A percentile compares a stretch with the other conserved stretches of the same genome.
phyloP scores from a whole-genome alignment of 2,329 filamentous ascomycete species.

The Cladosporium sp. region DNA sequence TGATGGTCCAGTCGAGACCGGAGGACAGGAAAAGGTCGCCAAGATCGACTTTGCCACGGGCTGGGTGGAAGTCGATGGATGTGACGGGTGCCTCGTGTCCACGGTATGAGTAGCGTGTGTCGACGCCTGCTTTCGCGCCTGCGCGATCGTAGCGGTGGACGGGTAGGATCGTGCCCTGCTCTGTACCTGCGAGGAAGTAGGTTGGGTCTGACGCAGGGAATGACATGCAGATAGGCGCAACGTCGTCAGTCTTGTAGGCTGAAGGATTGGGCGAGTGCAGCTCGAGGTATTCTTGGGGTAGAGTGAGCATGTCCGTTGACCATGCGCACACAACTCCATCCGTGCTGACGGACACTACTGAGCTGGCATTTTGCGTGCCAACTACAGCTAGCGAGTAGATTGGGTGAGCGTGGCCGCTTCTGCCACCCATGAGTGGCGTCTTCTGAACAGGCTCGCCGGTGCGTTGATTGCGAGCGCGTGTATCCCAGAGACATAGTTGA shows the following conservation, averaged over 20 bases:
- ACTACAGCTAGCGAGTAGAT: constrained; percentile 95
- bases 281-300: constrained; percentile 91
- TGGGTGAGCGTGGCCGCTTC: constrained; percentile 77
- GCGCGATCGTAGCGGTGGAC: constrained; percentile 97
- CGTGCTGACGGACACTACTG: constrained; percentile 94
- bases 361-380: constrained; percentile 97
- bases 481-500: constrained; percentile 96
- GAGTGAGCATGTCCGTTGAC: constrained; percentile 96
- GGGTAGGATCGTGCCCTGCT: constrained; percentile 93
- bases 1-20: constrained; percentile 93
- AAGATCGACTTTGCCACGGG: constrained; percentile 85
- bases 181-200: constrained; percentile 93
- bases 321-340: constrained; percentile 96
- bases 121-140: constrained; percentile 92
- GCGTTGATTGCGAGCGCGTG: constrained; percentile 67
- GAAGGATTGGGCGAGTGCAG: constrained; percentile 75
- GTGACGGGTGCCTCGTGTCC: constrained; percentile 93
- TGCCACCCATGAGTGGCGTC: constrained; percentile 88
- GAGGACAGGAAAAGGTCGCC: constrained; percentile 91
- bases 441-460: constrained; percentile 77
- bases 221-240: constrained; percentile 88
- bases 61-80: constrained; percentile 92
- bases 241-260: constrained; percentile 74
- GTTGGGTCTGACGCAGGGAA: constrained; percentile 95
- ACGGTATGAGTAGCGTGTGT: constrained; percentile 79